Percentiles rank a stretch among this genome's conserved stretches.
Conservation (phyloP, 495 filamentous ascomycete species). For the Penicillium canescens region DNA sequence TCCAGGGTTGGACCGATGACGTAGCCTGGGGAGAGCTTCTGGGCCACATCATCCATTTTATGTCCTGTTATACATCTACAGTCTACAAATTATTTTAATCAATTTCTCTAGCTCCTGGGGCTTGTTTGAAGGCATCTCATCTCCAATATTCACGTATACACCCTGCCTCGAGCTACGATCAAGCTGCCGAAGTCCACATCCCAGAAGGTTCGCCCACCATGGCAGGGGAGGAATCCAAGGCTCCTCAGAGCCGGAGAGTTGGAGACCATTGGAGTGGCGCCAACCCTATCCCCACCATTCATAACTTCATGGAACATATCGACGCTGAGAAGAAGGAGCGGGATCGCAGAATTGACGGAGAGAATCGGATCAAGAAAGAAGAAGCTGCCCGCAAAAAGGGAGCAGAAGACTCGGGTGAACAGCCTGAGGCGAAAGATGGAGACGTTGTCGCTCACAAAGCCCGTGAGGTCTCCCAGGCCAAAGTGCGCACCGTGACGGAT, state of each 20-base stretch:
- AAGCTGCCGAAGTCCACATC: no score
- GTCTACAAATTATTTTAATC: neutral
- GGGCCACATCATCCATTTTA: neutral
- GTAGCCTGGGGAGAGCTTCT: conserved; percentile 16
- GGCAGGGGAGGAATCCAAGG: conserved; percentile 15
- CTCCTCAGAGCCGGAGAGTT: conserved; percentile 31
- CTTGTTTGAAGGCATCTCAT: conserved; percentile 1
- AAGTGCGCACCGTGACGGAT: conserved; percentile 75
- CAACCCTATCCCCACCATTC: conserved; percentile 84
- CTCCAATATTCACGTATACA: neutral
- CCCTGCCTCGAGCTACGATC: neutral
- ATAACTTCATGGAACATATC: conserved; percentile 75
- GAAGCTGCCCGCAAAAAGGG: conserved; percentile 20
- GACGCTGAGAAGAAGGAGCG: conserved; percentile 77
- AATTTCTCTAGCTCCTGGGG: neutral
- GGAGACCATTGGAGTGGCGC: conserved; percentile 46
- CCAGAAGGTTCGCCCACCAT: conserved; percentile 13
- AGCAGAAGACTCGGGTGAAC: conserved; percentile 37
- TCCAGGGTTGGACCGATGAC: conserved; percentile 26
- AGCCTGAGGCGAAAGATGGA: conserved; percentile 41
- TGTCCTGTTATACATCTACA: neutral
- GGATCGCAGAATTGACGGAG: conserved; percentile 64
- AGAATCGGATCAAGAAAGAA: conserved; percentile 38
- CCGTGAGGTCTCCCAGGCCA: conserved; percentile 46
- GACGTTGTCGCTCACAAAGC: conserved; percentile 39